phyloP scores from a whole-genome alignment of 129 eudicot genomes.

The Silybum marianum region DNA sequence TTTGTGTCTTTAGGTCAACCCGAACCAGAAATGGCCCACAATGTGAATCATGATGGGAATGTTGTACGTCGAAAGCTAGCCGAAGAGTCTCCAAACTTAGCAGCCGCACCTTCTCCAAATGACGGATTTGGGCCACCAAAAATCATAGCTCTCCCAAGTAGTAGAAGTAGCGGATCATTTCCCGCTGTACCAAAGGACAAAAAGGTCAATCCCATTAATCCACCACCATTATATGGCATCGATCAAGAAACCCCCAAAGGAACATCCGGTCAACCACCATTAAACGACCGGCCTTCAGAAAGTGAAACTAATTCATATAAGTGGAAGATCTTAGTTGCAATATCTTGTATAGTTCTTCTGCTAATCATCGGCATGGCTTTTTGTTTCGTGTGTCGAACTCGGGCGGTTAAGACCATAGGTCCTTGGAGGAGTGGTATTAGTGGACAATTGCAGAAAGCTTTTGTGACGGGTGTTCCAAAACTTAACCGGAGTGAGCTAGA shows the following conservation, averaged over 20 bases:
- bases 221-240: slow-evolving; percentile 28
- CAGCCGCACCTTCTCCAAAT: slow-evolving; percentile 48
- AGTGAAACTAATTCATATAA: slow-evolving; percentile 25
- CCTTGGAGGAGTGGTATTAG: slow-evolving; percentile 91
- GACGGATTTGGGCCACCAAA: slow-evolving; percentile 27
- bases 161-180: slow-evolving; percentile 89
- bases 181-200: slow-evolving; percentile 61
- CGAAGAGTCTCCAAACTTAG: slow-evolving; percentile 65
- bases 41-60: slow-evolving; percentile 20
- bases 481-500: slow-evolving; percentile 81
- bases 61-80: slow-evolving; percentile 56
- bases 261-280: slow-evolving; percentile 22
- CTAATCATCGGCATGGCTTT: slow-evolving; percentile 36
- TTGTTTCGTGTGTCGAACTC: slow-evolving; percentile 54
- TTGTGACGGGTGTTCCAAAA: slow-evolving; percentile 95
- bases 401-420: slow-evolving; percentile 59
- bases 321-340: slow-evolving; percentile 53
- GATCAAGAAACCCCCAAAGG: slow-evolving; percentile 21
- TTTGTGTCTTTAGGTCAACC: slow-evolving; percentile 35
- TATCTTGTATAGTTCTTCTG: slow-evolving; percentile 40
- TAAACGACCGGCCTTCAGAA: slow-evolving; percentile 11
- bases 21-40: slow-evolving; percentile 35
- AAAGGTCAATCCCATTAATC: slow-evolving; percentile 20
- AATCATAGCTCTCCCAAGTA: slow-evolving; percentile 55
- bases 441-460: slow-evolving; percentile 93